phyloP scores from a whole-genome alignment of 768 basidiomycete species.

The Solioccasus polychromus region DNA sequence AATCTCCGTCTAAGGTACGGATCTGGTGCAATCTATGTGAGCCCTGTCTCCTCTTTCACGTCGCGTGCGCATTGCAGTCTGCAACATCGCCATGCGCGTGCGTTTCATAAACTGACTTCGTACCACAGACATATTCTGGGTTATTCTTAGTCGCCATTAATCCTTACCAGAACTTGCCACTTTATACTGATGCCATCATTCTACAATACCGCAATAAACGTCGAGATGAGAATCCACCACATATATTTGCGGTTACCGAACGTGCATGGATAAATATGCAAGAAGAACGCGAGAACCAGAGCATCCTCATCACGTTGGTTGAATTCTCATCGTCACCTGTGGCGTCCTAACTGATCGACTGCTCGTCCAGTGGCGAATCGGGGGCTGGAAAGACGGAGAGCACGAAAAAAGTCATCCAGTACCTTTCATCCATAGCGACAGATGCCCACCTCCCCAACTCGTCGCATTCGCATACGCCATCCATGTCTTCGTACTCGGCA shows the following conservation, averaged over 20 bases:
- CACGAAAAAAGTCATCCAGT: constrained; percentile 99
- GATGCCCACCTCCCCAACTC: constrained; percentile 58
- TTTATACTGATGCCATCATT: constrained; percentile 86
- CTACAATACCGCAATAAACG: constrained; percentile 89
- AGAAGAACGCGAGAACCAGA: constrained; percentile 95
- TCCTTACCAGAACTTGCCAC: constrained; percentile 88
- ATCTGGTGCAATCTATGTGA: constrained; percentile 87
- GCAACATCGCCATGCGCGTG: constrained; percentile 4
- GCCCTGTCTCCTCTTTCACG: constrained; percentile 27
- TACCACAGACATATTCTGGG: constrained; percentile 81
- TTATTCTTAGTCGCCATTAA: constrained; percentile 98
- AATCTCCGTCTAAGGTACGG: constrained; percentile 91
- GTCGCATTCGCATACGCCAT: constrained; percentile 68
- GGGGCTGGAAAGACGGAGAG: constrained; percentile 99
- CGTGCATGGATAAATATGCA: constrained; percentile 99
- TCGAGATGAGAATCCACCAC: constrained; percentile 90
- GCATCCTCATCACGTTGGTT: constrained; percentile 94
- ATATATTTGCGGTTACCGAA: constrained; percentile 96
- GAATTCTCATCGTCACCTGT: background rate
- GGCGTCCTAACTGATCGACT: constrained; percentile 10
- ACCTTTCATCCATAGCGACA: constrained; percentile 94
- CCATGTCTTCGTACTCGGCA: constrained; percentile 52
- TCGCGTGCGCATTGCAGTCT: background rate
- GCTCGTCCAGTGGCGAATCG: constrained; percentile 78
- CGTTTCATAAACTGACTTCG: constrained; percentile 12